Evolutionary conservation across 768 basidiomycete species (phyloP).

Genomic region (Amanita jacksonii): DNA sequence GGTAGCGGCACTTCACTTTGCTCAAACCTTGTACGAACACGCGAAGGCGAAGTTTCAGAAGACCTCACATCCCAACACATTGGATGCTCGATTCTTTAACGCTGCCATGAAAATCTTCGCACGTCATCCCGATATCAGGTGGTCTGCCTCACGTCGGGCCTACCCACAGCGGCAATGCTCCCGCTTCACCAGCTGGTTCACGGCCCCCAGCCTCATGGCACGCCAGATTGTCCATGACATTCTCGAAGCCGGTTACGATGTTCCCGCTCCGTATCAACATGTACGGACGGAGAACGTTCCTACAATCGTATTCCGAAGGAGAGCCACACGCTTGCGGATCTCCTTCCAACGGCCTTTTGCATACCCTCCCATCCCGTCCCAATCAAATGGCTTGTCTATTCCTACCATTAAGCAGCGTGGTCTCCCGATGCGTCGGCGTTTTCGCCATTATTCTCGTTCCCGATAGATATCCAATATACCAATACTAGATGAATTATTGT

Average conservation of each 20-base stretch:
- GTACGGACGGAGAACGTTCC: constrained; percentile 30
- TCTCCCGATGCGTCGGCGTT: not conserved
- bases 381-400: not conserved
- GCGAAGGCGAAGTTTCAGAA: constrained; percentile 8
- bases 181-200: constrained; percentile 15
- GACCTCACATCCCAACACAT: constrained; percentile 25
- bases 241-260: constrained; percentile 25
- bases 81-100: constrained; percentile 65
- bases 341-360: not conserved
- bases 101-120: constrained; percentile 41
- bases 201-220: constrained; percentile 24
- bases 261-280: constrained; percentile 31
- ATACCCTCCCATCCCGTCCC: not conserved
- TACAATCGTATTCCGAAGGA: too few species aligned
- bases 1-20: constrained; percentile 2
- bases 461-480: not conserved
- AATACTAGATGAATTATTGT: not conserved
- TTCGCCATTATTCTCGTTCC: not conserved
- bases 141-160: not conserved
- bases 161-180: constrained; percentile 9
- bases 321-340: too few species aligned
- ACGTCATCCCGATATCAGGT: constrained; percentile 8
- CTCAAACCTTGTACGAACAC: constrained; percentile 4
- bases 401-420: not conserved
- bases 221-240: constrained; percentile 30